Conservation (phyloP, 2,329 filamentous ascomycete species). For the Paraphaeosphaeria minitans region DNA sequence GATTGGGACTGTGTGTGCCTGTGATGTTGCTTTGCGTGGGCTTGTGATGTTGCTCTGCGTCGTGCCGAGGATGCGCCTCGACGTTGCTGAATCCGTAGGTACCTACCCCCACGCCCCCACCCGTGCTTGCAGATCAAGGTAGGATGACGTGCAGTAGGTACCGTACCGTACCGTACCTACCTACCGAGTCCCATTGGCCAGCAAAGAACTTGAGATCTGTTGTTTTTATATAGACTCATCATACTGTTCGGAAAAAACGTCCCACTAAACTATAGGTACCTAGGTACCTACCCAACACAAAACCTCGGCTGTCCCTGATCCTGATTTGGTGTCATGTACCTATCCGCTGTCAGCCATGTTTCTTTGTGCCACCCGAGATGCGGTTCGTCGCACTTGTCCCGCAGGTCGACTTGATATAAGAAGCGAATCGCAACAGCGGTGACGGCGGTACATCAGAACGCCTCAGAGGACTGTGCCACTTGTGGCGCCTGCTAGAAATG, state of each 20-base stretch:
- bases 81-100: background rate
- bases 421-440: background rate
- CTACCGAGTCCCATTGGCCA: background rate
- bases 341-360: no score
- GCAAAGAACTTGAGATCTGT: background rate
- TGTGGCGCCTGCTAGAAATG: background rate
- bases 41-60: background rate
- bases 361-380: background rate
- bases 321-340: background rate
- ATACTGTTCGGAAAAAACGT: no score
- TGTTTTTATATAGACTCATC: no score
- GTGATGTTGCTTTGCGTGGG: background rate
- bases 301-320: no score
- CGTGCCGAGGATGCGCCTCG: background rate
- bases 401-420: no score
- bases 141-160: slow-evolving; percentile 1
- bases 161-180: no score
- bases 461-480: background rate
- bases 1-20: no score
- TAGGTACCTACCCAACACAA: no score
- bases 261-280: no score
- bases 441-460: background rate
- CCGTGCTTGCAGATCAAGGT: background rate
- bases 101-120: background rate
- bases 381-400: background rate